phyloP scores from a whole-genome alignment of 768 basidiomycete genomes.

The Amanita thiersii region DNA sequence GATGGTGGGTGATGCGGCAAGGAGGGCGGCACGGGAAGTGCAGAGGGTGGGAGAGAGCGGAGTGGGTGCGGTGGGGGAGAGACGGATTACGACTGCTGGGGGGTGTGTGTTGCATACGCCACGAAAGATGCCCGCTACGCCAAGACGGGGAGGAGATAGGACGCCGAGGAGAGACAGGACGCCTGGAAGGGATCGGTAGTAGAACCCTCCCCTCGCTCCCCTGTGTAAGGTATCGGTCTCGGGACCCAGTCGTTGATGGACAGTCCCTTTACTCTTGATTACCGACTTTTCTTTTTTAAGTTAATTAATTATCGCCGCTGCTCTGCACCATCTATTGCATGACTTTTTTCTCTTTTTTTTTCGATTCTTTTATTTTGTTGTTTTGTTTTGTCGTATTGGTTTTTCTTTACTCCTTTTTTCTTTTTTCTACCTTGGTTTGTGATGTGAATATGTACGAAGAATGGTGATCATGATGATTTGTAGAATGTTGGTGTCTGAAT shows the following conservation, averaged over 20 bases:
- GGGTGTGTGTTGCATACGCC: constrained; percentile 53
- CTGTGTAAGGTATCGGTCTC: background rate
- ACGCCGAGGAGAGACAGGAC: constrained; percentile 56
- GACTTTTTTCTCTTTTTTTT: background rate
- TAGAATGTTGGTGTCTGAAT: background rate
- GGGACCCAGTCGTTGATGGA: background rate
- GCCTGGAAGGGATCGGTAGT: constrained; percentile 28
- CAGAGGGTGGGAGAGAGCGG: constrained; percentile 55
- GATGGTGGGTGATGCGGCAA: constrained; percentile 63
- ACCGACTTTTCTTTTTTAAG: background rate
- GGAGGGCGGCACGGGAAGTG: constrained; percentile 64
- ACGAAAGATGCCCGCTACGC: constrained; percentile 59
- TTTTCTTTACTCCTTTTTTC: background rate
- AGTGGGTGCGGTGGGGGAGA: constrained; percentile 39
- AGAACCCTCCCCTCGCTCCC: background rate
- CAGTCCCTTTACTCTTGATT: background rate
- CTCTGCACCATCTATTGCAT: too few relatives aligned
- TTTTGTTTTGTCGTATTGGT: background rate
- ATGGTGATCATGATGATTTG: background rate
- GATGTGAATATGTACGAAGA: background rate
- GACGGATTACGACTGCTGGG: constrained; percentile 37
- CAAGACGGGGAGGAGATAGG: constrained; percentile 34
- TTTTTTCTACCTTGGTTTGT: background rate
- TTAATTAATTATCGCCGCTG: background rate
- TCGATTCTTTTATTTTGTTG: background rate